A percentile compares a stretch with the other conserved stretches of the same genome.
Evolutionary conservation across 371 early-diverging fungal genomes (phyloP).

Genomic region (Zychaea mexicana): DNA sequence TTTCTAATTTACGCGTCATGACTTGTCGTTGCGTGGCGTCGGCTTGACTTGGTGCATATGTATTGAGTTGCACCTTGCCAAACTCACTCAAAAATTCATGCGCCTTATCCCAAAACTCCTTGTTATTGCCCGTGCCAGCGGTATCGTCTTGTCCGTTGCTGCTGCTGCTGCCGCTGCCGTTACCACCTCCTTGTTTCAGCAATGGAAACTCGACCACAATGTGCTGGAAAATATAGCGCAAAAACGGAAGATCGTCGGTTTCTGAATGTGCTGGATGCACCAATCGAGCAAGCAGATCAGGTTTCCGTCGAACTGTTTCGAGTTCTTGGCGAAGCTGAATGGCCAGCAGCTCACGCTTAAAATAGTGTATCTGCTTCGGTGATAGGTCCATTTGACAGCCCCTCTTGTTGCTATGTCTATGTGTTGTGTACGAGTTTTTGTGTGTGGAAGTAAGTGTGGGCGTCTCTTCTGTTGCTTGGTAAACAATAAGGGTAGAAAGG

Average conservation of each 20-base stretch:
- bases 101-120: constrained; percentile 34
- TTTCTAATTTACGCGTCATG: constrained; percentile 40
- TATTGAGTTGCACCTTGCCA: constrained; percentile 29
- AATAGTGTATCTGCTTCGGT: constrained; percentile 30
- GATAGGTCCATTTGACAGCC: constrained; percentile 27
- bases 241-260: constrained; percentile 25
- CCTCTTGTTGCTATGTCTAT: no score
- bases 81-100: constrained; percentile 41
- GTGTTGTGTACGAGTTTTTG: no score
- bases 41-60: constrained; percentile 27
- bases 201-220: constrained; percentile 44
- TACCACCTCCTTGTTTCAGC: constrained; percentile 29
- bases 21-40: constrained; percentile 36
- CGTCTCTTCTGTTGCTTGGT: no score
- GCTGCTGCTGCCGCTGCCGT: constrained; percentile 3
- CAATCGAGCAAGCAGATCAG: constrained; percentile 15
- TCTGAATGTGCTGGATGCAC: constrained; percentile 1
- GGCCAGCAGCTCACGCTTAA: constrained; percentile 29
- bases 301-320: constrained; percentile 7
- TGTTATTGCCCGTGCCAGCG: constrained; percentile 19
- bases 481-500: no score
- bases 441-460: no score
- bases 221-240: constrained; percentile 32
- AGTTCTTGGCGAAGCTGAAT: constrained; percentile 29
- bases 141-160: constrained; percentile 13